phyloP scores from a whole-genome alignment of 2,329 filamentous ascomycete species.

The Immersiporthe knoxdaviesiana region DNA sequence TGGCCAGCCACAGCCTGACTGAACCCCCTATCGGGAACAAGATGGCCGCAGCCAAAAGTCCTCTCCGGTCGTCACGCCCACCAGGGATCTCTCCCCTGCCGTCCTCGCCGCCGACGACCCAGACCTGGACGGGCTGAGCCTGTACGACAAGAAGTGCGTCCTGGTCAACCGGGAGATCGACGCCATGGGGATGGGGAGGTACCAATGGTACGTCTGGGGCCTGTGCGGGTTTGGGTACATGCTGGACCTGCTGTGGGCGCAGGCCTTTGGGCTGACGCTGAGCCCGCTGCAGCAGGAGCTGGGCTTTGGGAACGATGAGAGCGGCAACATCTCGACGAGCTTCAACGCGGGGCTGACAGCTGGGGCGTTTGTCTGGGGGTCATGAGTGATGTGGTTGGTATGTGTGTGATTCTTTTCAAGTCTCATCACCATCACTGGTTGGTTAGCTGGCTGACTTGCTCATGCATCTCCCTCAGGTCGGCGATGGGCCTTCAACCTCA shows the following conservation, averaged over 20 bases:
- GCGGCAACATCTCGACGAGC: conserved; percentile 55
- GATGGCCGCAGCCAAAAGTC: conserved; percentile 18
- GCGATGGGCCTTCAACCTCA: conserved; percentile 61
- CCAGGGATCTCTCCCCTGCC: neutral
- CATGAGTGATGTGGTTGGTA: conserved; percentile 53
- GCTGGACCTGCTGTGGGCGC: conserved; percentile 61
- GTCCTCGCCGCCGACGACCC: conserved; percentile 21
- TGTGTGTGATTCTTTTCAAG: neutral
- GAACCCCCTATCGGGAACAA: conserved; percentile 11
- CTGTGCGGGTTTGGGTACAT: conserved; percentile 59
- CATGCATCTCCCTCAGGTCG: conserved; percentile 40
- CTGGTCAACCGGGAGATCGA: conserved; percentile 49
- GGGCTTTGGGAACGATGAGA: conserved; percentile 47
- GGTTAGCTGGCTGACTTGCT: neutral
- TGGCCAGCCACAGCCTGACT: conserved; percentile 17
- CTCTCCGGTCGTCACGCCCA: conserved; percentile 14
- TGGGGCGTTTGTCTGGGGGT: conserved; percentile 61
- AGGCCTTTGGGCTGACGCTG: conserved; percentile 59
- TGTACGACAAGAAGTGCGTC: conserved; percentile 28
- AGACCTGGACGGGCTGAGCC: conserved; percentile 24
- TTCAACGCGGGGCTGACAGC: conserved; percentile 59
- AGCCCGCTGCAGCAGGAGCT: conserved; percentile 60
- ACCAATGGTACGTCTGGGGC: conserved; percentile 56
- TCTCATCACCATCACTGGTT: neutral
- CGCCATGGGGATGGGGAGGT: conserved; percentile 54